phyloP scores from a whole-genome alignment of 176 grass and related monocot genomes.

The Poa annua region DNA sequence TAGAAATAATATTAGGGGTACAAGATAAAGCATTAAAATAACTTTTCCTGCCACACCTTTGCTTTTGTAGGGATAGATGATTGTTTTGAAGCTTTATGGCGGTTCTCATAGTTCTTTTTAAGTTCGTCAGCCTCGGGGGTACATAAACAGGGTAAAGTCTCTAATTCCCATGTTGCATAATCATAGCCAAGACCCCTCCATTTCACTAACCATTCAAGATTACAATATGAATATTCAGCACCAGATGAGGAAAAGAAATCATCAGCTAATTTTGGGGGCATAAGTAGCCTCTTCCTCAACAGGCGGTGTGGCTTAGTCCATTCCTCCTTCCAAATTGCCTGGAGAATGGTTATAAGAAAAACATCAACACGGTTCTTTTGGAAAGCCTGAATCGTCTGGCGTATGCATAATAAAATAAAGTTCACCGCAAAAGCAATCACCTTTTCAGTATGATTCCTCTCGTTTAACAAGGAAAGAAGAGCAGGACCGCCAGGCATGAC shows the following conservation, averaged over 20 bases:
- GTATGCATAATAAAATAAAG: slow-evolving; percentile 31
- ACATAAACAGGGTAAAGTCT: slow-evolving; percentile 64
- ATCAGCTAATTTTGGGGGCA: slow-evolving; percentile 52
- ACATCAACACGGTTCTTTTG: slow-evolving; percentile 46
- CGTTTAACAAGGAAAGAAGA: slow-evolving; percentile 67
- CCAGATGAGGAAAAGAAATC: slow-evolving; percentile 52
- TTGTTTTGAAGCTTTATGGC: slow-evolving; percentile 35
- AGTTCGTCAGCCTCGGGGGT: slow-evolving; percentile 49
- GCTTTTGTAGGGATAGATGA: slow-evolving; percentile 41
- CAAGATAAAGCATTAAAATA: slow-evolving; percentile 18
- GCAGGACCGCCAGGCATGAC: slow-evolving; percentile 48
- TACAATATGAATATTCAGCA: slow-evolving; percentile 51
- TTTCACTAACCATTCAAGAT: slow-evolving; percentile 85
- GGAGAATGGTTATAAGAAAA: slow-evolving; percentile 39
- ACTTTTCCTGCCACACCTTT: slow-evolving; percentile 42
- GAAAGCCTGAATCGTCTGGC: slow-evolving; percentile 14
- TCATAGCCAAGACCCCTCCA: slow-evolving; percentile 88
- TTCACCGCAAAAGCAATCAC: slow-evolving; percentile 36
- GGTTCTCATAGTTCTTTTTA: slow-evolving; percentile 63
- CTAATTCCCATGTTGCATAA: slow-evolving; percentile 83
- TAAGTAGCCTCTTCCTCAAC: slow-evolving; percentile 67
- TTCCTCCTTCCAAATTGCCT: slow-evolving; percentile 81
- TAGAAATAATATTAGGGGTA: slow-evolving; percentile 1
- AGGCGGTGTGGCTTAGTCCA: slow-evolving; percentile 78
- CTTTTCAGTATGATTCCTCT: slow-evolving; percentile 66